Base-by-base conservation (phyloP, 768 basidiomycete genomes). In the Leccinum broughii region DNA sequence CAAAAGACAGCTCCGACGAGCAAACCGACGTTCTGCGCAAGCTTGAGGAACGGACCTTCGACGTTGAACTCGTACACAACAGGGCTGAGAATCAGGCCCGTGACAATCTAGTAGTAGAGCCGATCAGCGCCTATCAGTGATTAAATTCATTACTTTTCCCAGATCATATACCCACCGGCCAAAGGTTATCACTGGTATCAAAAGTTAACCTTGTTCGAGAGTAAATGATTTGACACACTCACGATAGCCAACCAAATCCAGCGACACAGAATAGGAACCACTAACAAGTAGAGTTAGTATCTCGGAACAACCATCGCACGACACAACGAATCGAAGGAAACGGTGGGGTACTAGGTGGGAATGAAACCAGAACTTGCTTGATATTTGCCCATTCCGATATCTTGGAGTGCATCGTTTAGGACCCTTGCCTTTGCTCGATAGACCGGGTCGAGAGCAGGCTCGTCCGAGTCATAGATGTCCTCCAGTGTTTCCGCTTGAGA, bases 171-270 rank as follows among this genome's bases (percentile, higher is more conserved):
- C 84, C 60, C 65, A 89, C 87, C 20, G 87, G 87, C 89, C 88
- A 90, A 28, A 88, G 80, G 64, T 85, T 89, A 66, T 89, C 88
- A 17, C 88, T 68, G 34, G 34, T 86, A 57, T 70, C 48, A 67
- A 35, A 13, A 46, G 32, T 44, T 44, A 20, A 44, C 11, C 11
- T 1, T 1, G 4, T 41, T 50, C 14, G 24, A 35, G 9, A 54
- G 54, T 9, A 50, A 11, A 20, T 8, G 53, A 7, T 11, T 17
- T 8, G 49, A 35, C 11, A 56, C 41, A 78, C 86, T 71, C 70
- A 88, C 87, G 86, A 83, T 60, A 89, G 80, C 88, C 87, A 90
- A 55, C 89, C 89, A 72, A 90, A 89, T 2, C 87, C 89, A 17
- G 87, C 81, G 30, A 88, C 85, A 55, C 83, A 57, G 69, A 90